Base-by-base conservation (phyloP, 2,329 filamentous ascomycete genomes). In the Epichloe glyceriae region DNA sequence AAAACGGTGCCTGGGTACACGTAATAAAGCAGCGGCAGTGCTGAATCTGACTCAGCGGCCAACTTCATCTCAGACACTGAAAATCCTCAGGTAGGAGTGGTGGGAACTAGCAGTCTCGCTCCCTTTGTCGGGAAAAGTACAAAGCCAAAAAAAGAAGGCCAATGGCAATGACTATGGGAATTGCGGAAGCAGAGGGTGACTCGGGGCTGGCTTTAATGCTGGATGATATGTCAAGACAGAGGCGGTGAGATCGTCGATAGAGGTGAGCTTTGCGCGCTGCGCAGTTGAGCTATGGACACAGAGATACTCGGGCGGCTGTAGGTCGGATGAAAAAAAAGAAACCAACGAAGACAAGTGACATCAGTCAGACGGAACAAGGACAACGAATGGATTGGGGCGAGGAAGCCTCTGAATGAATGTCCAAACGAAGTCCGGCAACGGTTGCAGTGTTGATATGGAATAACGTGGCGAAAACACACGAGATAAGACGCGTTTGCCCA, bases 1-100 rank as follows among this genome's bases (percentile, higher is more conserved):
- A 82, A 81, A 52, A 81, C 64, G 19, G 70, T 52, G 10, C 74
- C 69, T 11, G 83, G 80, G 56, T 78, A 82, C 8, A 71, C 64
- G 61, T 84, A 84, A 64, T 79, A 77, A 43, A 83, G 66, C 55
- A 67, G 65, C 44, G 66, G 62, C 50, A 74, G 63, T 54, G 68
- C 54, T 37, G 55, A 50, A 46, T 55, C 53, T 37, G 53, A 34
- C 20, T 50, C 50, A 42, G 39, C 35, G 38, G 39, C 39, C 5
- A 46, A 43, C 17, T 49, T 46, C 52, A 53, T 53, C 17, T 37
- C 34, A 11, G 47, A 46, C 10, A 33, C 12, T 15, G 15, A 11
- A 38, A 12, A 30, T 38, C 7, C 37, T 34, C 11, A 30, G 37
- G 20, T 22, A 17, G 19, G 47, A 4, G 17, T 12, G 11, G 3